Conservation (phyloP, 2,329 filamentous ascomycete species). For the Purpureocillium takamizusanense region DNA sequence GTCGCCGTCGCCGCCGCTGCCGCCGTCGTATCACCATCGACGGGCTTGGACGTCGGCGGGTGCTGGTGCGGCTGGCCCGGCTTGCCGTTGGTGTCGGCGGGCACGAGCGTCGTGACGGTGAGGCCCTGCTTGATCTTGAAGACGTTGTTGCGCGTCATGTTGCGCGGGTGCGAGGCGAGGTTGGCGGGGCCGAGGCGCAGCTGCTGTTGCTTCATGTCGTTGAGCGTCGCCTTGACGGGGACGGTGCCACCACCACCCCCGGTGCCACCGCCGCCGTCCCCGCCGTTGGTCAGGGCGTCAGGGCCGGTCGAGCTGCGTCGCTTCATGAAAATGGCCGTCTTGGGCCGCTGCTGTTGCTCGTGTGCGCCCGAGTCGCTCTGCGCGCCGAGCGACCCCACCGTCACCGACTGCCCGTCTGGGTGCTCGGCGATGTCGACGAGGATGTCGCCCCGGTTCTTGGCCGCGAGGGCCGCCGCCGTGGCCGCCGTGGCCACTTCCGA, state of each 20-base stretch:
- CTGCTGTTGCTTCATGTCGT: constrained; percentile 55
- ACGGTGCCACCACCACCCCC: constrained; percentile 24
- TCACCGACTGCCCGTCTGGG: constrained; percentile 20
- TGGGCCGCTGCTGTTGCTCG: constrained; percentile 39
- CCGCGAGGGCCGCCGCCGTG: constrained; percentile 19
- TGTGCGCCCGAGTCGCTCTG: constrained; percentile 27
- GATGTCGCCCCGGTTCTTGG: constrained; percentile 17
- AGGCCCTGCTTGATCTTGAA: constrained; percentile 55
- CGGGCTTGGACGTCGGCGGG: not conserved
- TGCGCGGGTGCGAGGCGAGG: constrained; percentile 52
- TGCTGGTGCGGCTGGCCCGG: constrained; percentile 2
- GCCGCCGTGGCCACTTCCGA: not conserved
- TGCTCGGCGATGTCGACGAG: constrained; percentile 33
- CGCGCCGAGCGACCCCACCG: constrained; percentile 24
- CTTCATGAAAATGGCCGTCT: constrained; percentile 49
- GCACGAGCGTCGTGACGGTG: constrained; percentile 9
- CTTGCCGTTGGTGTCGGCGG: constrained; percentile 4
- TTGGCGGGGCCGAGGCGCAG: constrained; percentile 61
- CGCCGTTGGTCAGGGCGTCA: constrained; percentile 38
- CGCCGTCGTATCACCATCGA: constrained; percentile 4
- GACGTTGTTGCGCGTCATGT: constrained; percentile 45
- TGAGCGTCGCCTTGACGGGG: constrained; percentile 49
- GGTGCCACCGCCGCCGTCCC: constrained; percentile 11
- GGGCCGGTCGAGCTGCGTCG: constrained; percentile 46
- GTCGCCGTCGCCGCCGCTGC: constrained; percentile 1